Base-by-base conservation (phyloP, 768 basidiomycete genomes). In the Agaricus blazei region DNA sequence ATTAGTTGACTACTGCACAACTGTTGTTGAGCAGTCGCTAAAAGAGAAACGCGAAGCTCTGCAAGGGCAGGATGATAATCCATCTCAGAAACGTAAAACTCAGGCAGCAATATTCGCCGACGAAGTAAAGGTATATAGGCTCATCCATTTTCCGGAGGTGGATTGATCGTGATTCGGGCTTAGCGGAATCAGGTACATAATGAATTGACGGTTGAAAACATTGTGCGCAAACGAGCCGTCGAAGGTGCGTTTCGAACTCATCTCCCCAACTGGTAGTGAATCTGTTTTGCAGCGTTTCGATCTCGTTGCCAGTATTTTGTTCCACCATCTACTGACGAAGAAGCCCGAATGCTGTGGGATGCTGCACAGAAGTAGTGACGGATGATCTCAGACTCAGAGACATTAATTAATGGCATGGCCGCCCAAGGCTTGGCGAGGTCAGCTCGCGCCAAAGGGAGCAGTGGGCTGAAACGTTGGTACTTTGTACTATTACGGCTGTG, bases 241-340 rank as follows among this genome's bases (percentile, higher is more conserved):
- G 84, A 90, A 63, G 90, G 90, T 84, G 62, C 63, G 81, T 63
- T 8, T 24, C 34, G 15, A 26, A 29, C 24, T 12, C 4, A 11
- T 42, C 28, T 15, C 34, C 48, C 26, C 11, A 15, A 11, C 26
- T 4, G 8, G 41, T 51, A 37, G 19, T 31, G 29, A n/a, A 37
- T 45, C 45, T 53, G 7, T 48, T 9, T 26, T 50, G 44, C 51
- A 93, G 90, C 87, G 31, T 93, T 93, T 67, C 78, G 77, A 56
- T 79, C 87, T 44, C 85, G 89, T 48, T 93, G 90, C 72, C 82
- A 80, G 65, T 91, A 87, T 67, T 93, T 91, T 67, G 72, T 76
- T 48, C 88, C 88, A 6, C 85, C 89, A 31, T 60, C 66, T 54
- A 73, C 78, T 14, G 85, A 88, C 63, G 69, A 61, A 38, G 85